Conservation (phyloP, 2,329 filamentous ascomycete species). For the Cladosporium sp. region DNA sequence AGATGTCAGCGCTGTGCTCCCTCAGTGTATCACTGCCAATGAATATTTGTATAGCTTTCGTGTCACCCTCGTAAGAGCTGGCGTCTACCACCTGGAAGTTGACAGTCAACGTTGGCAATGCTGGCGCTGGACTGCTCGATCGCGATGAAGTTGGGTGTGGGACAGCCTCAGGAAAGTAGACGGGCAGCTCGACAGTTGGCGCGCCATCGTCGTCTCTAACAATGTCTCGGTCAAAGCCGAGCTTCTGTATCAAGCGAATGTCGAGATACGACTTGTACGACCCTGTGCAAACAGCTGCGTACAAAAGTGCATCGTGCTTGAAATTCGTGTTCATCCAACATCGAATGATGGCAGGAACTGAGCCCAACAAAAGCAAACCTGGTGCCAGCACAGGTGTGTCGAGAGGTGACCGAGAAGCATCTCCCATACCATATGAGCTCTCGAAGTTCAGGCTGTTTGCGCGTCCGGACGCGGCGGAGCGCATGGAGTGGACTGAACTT, state of each 20-base stretch:
- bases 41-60: conserved; percentile 73
- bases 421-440: conserved; percentile 61
- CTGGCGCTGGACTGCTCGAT: conserved; percentile 67
- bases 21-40: conserved; percentile 85
- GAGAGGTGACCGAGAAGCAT: conserved; percentile 65
- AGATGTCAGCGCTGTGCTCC: conserved; percentile 79
- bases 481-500: conserved; percentile 78
- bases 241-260: conserved; percentile 66
- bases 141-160: conserved; percentile 71
- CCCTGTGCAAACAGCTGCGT: conserved; percentile 87
- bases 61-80: conserved; percentile 45
- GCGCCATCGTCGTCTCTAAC: conserved; percentile 48
- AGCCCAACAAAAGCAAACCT: conserved; percentile 77
- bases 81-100: conserved; percentile 71
- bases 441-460: conserved; percentile 87
- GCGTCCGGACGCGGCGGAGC: conserved; percentile 71
- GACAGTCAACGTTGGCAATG: conserved; percentile 76
- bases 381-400: conserved; percentile 74
- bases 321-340: conserved; percentile 93
- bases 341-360: conserved; percentile 88
- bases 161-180: conserved; percentile 89
- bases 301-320: conserved; percentile 81
- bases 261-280: conserved; percentile 85
- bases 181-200: conserved; percentile 68
- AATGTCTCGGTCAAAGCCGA: conserved; percentile 62